Base-by-base conservation (phyloP, 1,139 yeast species). In the Waltiozyma sp. region DNA sequence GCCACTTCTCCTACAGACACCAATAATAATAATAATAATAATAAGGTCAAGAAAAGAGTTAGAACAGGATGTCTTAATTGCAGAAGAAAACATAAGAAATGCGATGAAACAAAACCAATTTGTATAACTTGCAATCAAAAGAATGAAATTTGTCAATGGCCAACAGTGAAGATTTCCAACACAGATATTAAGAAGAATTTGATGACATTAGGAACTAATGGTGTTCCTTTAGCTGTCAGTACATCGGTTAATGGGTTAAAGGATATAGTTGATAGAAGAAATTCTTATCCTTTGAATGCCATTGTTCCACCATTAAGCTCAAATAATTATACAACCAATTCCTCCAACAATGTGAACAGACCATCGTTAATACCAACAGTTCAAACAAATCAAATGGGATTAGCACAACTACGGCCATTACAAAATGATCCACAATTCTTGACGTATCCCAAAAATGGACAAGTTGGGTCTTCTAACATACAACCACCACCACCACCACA, bases 91-190 rank as follows among this genome's bases (percentile, higher is more conserved):
- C 60, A 56, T 41, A 55, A 55, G 41, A 56, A 56, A 31, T 56
- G 60, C 38, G 59, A 56, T 40, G 58, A 55, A 33, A 40, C 43
- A 5, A 53, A 53, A 39, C 60, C 60, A 2, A 38, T 44, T 2
- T 56, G 60, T 28, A 59, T 66, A 14, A 73, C 71, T 44, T 72
- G 77, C 50, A 45, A 56, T 18, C 46, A 69, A 14, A 64, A 70
- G 39, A 60, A 69, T 33, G 63, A 72, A 42, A 59, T 60, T 43
- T 72, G 77, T 50, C 66, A 66, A 38, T 72, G 77, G 77, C 77
- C 77, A 2, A 14, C 34, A 10, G 18, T 10, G 18, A 31, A 31
- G 34, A 11, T 26, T 10, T 13, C 28, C n/a, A 11, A 4, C 28
- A 31, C 34, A 8, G 34, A 31, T n/a, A 14, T 31, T 5, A 31